These are phyloP conservation scores for Spiromastix sp. DNA, from an alignment of 2,329 filamentous ascomycete species.

Conservation along the genomic window DNA sequence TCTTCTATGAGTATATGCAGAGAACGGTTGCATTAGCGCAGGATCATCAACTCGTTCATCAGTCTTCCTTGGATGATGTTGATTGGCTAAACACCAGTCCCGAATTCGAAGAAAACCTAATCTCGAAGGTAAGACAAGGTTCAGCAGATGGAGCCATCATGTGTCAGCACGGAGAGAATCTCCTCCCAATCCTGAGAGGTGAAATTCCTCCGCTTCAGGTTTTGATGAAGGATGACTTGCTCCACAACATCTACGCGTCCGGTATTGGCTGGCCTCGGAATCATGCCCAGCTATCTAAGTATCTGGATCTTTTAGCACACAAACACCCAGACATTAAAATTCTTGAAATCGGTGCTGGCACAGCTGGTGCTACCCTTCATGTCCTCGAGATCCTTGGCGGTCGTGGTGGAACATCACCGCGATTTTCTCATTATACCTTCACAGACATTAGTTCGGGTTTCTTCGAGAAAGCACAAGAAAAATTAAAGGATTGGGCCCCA, in stretches of 20 bases:
- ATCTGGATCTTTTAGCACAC: constrained; percentile 3
- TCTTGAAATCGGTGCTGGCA: constrained; percentile 21
- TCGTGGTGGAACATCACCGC: neutral
- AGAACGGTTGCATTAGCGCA: too few species aligned
- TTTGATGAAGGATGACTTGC: constrained; percentile 22
- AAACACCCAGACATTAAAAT: constrained; percentile 5
- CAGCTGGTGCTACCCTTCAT: constrained; percentile 18
- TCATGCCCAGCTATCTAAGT: constrained; percentile 1
- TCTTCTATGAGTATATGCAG: too few species aligned
- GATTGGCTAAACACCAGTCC: too few species aligned
- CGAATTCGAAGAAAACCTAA: constrained; percentile 15
- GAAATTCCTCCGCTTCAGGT: constrained; percentile 24
- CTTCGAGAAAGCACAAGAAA: constrained; percentile 26
- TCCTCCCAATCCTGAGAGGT: constrained; percentile 17
- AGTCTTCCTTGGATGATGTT: too few species aligned
- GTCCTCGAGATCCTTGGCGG: constrained; percentile 9
- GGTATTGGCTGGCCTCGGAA: too few species aligned
- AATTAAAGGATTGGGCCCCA: constrained; percentile 14
- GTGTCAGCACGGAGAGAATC: constrained; percentile 21
- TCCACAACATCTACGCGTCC: constrained; percentile 21
- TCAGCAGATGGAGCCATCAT: constrained; percentile 23
- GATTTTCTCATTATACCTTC: constrained; percentile 15
- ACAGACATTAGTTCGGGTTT: constrained; percentile 36
- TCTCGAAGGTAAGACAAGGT: too few species aligned
- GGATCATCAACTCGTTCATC: too few species aligned